Evolutionary conservation across 768 basidiomycete species (phyloP), one percentile per base, ranked within the genome.

Genomic region (Mycena galopus): DNA sequence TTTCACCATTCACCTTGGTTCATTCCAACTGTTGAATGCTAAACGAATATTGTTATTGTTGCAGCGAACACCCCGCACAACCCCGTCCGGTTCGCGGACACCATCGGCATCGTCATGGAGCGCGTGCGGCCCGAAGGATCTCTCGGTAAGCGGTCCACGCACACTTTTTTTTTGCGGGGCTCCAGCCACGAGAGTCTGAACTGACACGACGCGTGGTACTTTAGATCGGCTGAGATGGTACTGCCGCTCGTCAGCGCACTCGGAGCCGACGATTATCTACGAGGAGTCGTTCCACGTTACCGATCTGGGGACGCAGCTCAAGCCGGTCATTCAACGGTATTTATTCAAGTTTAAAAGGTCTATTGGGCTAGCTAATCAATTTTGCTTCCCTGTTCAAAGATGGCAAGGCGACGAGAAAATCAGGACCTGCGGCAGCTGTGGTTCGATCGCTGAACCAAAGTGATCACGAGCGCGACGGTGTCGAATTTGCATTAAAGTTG

Each of bases 161-260:
- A n/a, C n/a, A n/a, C n/a, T n/a, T n/a, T n/a, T n/a, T n/a, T n/a
- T n/a, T n/a, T n/a, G n/a, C n/a, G n/a, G n/a, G n/a, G n/a, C n/a
- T n/a, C n/a, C n/a, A n/a, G n/a, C n/a, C n/a, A n/a, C n/a, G n/a
- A n/a, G n/a, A n/a, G n/a, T n/a, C n/a, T n/a, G n/a, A n/a, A n/a
- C n/a, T n/a, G n/a, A n/a, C n/a, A n/a, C n/a, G n/a, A n/a, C n/a
- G n/a, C n/a, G n/a, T n/a, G n/a, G n/a, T n/a, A n/a, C n/a, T n/a
- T n/a, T n/a, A 98, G 97, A 99, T 79, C 92, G 92, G 1, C 86
- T 99, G 30, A 91, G 95, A 27, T 98, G 97, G 96, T 98, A 96
- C 82, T 99, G 96, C 82, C 90, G 85, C 23, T 88, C 91, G 4
- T 77, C 83, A 0, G 81, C 80, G 3, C 96, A 97, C 81, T 69